phyloP scores from a whole-genome alignment of 148 eudicot species.

The Bassia scoparia region DNA sequence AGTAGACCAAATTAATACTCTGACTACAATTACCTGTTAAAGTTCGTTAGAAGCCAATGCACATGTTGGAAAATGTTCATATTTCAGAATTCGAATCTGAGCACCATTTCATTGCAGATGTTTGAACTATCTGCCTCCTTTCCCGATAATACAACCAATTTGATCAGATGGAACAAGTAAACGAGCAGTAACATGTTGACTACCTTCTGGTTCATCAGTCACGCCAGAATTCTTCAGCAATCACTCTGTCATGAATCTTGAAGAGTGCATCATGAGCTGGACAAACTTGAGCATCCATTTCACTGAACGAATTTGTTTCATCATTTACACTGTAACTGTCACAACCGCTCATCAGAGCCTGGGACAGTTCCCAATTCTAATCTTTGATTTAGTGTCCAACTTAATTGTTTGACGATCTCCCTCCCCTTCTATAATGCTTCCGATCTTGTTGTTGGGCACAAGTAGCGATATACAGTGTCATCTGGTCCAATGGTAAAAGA shows the following conservation, averaged over 20 bases:
- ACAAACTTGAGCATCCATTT: conserved; percentile 55
- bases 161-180: conserved; percentile 94
- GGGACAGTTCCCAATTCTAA: conserved; percentile 86
- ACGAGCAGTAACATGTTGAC: conserved; percentile 57
- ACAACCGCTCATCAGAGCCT: conserved; percentile 77
- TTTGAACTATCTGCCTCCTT: conserved; percentile 95
- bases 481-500: conserved; percentile 59
- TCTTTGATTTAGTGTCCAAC: too few species aligned
- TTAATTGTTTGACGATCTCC: conserved; percentile 83
- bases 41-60: conserved; percentile 89
- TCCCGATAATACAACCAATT: conserved; percentile 93
- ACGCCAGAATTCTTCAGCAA: conserved; percentile 57
- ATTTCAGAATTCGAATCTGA: too few species aligned
- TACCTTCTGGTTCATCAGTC: conserved; percentile 54
- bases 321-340: conserved; percentile 68
- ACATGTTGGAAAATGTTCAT: conserved; percentile 86
- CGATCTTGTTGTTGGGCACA: conserved; percentile 89
- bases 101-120: conserved; percentile 86
- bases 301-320: conserved; percentile 69
- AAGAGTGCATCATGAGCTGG: conserved; percentile 92
- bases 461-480: conserved; percentile 87
- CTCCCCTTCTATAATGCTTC: conserved; percentile 96
- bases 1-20: too few species aligned
- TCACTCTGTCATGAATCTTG: conserved; percentile 78
- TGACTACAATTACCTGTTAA: conserved; percentile 56